Evolutionary conservation across 2,329 filamentous ascomycete genomes (phyloP), one percentile per base, ranked within the genome.

Genomic region (Clonostachys chloroleuca): DNA sequence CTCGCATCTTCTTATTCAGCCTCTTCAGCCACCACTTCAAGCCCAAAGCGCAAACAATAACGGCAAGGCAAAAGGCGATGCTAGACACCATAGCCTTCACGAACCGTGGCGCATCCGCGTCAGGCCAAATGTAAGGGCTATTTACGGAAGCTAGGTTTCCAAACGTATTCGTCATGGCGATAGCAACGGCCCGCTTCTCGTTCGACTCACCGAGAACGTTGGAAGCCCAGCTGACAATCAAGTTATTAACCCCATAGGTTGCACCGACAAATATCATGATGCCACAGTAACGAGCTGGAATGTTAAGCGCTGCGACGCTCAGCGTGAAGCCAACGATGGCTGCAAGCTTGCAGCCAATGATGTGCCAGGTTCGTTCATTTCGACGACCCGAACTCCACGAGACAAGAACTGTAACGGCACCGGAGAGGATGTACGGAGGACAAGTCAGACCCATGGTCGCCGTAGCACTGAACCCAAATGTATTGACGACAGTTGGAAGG

Each of bases 381-480:
- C 66, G 62, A 7, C 59, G 60, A 6, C 70, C 73, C 3, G 70
- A 72, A 0, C 52, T 56, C 51, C 52, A 60, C 0, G 56, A 57
- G 1, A 53, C 48, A 5, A 49, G 44, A 44, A 63, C 55, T 3
- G 57, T 54, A 13, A 61, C 50, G 16, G 49, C 47, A 4, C 57
- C 62, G n/a, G 62, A 57, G 20, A 64, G 54, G 12, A 65, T 49
- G 48, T 62, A 65, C 2, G 60, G 58, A 12, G 60, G 59, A 39
- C 60, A 64, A 9, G 74, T 78, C 3, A 80, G 66, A 2, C 75
- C 67, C 4, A 80, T 64, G 0, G 75, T 77, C 35, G 75, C 65
- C 3, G 71, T 77, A 0, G 54, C 63, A 44, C 59, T 64, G 59
- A 75, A 77, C 0, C 71, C 70, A 1, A 78, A 66, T 10, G 54